phyloP scores from a whole-genome alignment of 139 green algal species.

The Pleodorina starrii region DNA sequence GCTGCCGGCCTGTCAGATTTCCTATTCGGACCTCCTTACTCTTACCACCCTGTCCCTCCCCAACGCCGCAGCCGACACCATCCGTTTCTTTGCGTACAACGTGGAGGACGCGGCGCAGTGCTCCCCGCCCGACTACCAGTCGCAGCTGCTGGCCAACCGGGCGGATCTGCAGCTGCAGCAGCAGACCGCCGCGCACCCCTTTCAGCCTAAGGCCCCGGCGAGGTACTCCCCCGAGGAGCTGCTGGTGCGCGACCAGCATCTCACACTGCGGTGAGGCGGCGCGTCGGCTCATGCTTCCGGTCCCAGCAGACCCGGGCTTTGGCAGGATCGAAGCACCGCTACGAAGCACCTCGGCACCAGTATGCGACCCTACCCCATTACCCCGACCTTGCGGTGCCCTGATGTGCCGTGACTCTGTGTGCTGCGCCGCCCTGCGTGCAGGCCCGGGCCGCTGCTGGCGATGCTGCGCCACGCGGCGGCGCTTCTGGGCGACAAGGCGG shows the following conservation, averaged over 20 bases:
- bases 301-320: too few species aligned
- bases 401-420: neutral
- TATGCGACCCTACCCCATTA: too few species aligned
- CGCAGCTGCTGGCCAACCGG: neutral
- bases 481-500: constrained; percentile 14
- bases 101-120: constrained; percentile 43
- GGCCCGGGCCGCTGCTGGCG: neutral
- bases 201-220: neutral
- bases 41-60: too few species aligned
- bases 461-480: constrained; percentile 13
- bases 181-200: neutral
- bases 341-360: too few species aligned
- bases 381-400: too few species aligned
- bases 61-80: constrained; percentile 6
- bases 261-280: constrained; percentile 13
- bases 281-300: too few species aligned
- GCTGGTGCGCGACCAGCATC: constrained; percentile 33
- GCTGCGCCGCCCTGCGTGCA: neutral
- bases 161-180: neutral
- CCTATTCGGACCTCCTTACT: too few species aligned
- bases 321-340: too few species aligned
- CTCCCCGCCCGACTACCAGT: constrained; percentile 37
- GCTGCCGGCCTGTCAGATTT: too few species aligned
- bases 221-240: constrained; percentile 18
- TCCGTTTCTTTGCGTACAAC: constrained; percentile 47